Conservation (phyloP, 2,329 filamentous ascomycete species). For the Pseudogymnoascus sp. region DNA sequence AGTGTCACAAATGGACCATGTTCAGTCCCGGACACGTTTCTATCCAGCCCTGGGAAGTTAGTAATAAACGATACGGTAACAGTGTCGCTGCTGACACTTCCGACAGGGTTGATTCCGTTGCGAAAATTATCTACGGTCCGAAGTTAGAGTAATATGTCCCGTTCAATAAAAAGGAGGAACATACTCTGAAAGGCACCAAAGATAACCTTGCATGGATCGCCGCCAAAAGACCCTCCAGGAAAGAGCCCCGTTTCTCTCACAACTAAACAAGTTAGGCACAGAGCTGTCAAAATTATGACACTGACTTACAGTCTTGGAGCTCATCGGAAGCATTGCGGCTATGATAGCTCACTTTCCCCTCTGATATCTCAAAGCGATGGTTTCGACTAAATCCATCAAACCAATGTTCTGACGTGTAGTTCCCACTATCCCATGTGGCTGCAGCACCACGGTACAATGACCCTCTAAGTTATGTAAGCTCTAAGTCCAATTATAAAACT, state of each 20-base stretch:
- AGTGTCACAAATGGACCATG: not conserved
- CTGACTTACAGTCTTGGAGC: conserved; percentile 64
- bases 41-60: not conserved
- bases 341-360: conserved; percentile 30
- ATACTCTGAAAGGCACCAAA: conserved; percentile 64
- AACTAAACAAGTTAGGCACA: conserved; percentile 49
- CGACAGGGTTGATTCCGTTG: not conserved
- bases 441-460: not conserved
- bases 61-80: not conserved
- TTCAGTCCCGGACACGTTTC: not conserved
- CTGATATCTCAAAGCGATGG: conserved; percentile 63
- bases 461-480: not conserved
- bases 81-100: not conserved
- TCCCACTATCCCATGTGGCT: conserved; percentile 1
- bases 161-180: conserved; percentile 31
- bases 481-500: not conserved
- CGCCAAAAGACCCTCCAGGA: conserved; percentile 61
- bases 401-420: conserved; percentile 50
- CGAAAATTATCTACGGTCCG: not conserved
- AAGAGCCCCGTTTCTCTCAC: conserved; percentile 46
- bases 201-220: conserved; percentile 66
- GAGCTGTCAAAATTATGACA: conserved; percentile 31
- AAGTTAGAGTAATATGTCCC: not conserved
- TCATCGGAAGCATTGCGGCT: conserved; percentile 51
- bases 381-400: conserved; percentile 69